Evolutionary conservation across 768 basidiomycete species (phyloP).

Genomic region (Lepiota brunneoincarnata): DNA sequence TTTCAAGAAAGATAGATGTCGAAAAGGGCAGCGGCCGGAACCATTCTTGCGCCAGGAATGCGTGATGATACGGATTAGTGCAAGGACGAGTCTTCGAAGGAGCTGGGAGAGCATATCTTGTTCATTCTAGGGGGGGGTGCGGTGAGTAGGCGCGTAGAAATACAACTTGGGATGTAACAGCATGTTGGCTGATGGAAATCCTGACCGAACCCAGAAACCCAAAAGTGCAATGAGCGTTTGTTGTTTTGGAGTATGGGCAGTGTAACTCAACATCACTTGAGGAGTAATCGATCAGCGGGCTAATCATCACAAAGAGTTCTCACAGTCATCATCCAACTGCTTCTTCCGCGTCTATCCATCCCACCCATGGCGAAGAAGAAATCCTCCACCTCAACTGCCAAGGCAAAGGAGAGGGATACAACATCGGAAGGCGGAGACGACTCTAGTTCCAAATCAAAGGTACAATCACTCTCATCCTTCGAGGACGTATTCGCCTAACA

Average conservation of each 20-base stretch:
- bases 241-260: no score
- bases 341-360: background rate
- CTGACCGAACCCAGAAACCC: no score
- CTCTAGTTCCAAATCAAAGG: constrained; percentile 34
- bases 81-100: background rate
- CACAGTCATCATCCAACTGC: no score
- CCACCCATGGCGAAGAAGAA: constrained; percentile 36
- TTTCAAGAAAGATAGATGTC: background rate
- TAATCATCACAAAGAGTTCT: no score
- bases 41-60: background rate
- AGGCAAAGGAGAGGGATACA: constrained; percentile 22
- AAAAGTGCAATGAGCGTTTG: no score
- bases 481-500: background rate
- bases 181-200: no score
- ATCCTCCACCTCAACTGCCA: constrained; percentile 29
- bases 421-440: constrained; percentile 34
- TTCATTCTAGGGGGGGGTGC: background rate
- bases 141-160: background rate
- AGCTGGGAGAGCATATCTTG: background rate
- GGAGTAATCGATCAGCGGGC: no score
- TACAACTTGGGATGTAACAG: no score
- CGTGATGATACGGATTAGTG: background rate
- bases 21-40: no score
- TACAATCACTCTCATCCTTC: constrained; percentile 13
- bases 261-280: background rate